Conservation (phyloP, 345 rosid genomes). For the Pistacia vera region DNA sequence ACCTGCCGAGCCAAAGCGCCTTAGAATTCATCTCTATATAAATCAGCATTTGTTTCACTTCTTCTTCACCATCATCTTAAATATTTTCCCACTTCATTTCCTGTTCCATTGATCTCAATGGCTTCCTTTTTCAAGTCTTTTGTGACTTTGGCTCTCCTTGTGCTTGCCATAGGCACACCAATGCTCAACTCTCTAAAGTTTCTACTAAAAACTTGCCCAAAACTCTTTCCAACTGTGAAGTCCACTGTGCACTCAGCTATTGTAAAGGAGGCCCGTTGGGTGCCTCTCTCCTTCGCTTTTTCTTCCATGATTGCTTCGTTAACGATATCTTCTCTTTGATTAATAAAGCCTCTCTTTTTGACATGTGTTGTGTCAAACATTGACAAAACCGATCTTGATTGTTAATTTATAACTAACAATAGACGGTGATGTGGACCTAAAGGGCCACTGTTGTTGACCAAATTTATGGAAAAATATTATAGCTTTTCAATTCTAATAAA, state of each 20-base stretch:
- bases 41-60: slow-evolving; percentile 16
- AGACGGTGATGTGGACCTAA: too few relatives aligned
- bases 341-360: background rate
- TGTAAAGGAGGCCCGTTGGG: slow-evolving; percentile 59
- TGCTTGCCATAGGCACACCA: slow-evolving; percentile 30
- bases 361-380: background rate
- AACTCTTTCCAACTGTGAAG: slow-evolving; percentile 50
- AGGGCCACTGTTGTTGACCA: background rate
- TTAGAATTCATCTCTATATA: slow-evolving; percentile 46
- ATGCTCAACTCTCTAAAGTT: slow-evolving; percentile 73
- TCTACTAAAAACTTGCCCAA: slow-evolving; percentile 71
- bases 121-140: slow-evolving; percentile 21
- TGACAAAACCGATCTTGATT: background rate
- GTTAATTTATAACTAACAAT: background rate
- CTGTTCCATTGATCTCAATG: slow-evolving; percentile 20
- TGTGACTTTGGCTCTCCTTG: slow-evolving; percentile 38
- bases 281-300: slow-evolving; percentile 81
- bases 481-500: background rate
- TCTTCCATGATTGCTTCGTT: slow-evolving; percentile 95
- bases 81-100: background rate
- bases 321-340: slow-evolving; percentile 36
- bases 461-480: background rate
- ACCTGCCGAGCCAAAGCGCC: slow-evolving; percentile 38
- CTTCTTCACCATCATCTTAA: background rate
- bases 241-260: slow-evolving; percentile 57